These are phyloP conservation scores for Aspergillus saccharolyticus DNA, from an alignment of 495 filamentous ascomycete genomes.

Conservation along the genomic window DNA sequence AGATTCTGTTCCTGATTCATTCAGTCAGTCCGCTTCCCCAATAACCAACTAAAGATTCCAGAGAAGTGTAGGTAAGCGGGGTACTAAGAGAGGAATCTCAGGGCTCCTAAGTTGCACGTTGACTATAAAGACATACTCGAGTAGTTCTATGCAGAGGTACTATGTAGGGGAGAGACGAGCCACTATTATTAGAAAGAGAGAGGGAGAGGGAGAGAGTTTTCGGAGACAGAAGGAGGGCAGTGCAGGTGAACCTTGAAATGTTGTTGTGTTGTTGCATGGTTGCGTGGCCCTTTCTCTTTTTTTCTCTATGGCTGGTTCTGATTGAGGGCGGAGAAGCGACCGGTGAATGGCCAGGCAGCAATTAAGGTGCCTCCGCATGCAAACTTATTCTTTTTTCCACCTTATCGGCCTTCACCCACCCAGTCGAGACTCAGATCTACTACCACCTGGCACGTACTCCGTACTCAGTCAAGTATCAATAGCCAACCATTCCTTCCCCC, in stretches of 20 bases:
- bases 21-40: too few relatives aligned
- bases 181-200: neutral
- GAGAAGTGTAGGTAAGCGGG: too few relatives aligned
- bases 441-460: neutral
- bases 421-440: neutral
- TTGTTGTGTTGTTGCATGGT: neutral
- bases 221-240: too few relatives aligned
- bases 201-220: too few relatives aligned
- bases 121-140: too few relatives aligned
- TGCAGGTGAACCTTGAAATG: neutral
- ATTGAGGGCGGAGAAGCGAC: neutral
- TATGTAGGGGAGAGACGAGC: neutral
- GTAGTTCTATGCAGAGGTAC: too few relatives aligned
- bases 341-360: constrained; percentile 8
- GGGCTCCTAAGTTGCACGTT: too few relatives aligned
- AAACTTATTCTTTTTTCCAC: neutral
- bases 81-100: too few relatives aligned
- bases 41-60: too few relatives aligned
- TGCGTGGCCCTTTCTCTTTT: constrained; percentile 14
- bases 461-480: too few relatives aligned
- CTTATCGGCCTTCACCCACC: neutral
- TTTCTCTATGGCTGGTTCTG: neutral
- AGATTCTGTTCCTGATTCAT: too few relatives aligned
- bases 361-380: constrained; percentile 8
- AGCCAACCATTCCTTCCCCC: too few relatives aligned